These are phyloP conservation scores for Cladorrhinum sp. DNA, from an alignment of 2,329 filamentous ascomycete genomes.

Conservation along the genomic window DNA sequence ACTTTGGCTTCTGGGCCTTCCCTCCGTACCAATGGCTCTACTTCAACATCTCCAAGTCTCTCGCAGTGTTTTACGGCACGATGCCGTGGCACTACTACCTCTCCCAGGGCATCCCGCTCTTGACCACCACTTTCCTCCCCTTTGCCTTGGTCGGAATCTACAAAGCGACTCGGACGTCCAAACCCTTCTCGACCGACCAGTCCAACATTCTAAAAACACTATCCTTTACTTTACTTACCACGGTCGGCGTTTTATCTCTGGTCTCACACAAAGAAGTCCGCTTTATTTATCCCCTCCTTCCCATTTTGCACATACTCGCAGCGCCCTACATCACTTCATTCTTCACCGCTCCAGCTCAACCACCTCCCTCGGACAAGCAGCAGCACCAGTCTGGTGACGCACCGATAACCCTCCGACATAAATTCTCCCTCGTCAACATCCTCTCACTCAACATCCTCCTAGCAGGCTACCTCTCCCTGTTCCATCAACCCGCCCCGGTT, in stretches of 20 bases:
- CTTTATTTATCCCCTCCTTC: constrained; percentile 91
- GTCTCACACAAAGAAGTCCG: constrained; percentile 96
- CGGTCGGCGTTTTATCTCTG: constrained; percentile 63
- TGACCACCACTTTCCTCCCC: constrained; percentile 79
- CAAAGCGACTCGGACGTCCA: constrained; percentile 39
- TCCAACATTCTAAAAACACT: constrained; percentile 52
- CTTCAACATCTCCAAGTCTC: constrained; percentile 83
- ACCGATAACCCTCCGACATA: constrained; percentile 44
- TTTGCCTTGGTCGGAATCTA: constrained; percentile 68
- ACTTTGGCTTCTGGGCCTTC: constrained; percentile 84
- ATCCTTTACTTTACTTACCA: constrained; percentile 56
- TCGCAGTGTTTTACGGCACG: constrained; percentile 88
- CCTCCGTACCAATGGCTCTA: constrained; percentile 83
- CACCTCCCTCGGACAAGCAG: constrained; percentile 27
- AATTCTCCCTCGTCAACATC: constrained; percentile 53
- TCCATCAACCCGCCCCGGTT: constrained; percentile 79
- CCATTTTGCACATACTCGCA: constrained; percentile 77
- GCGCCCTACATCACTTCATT: constrained; percentile 65
- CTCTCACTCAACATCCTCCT: constrained; percentile 67
- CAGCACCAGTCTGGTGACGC: constrained; percentile 29
- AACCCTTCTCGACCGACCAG: constrained; percentile 35
- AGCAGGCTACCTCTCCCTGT: constrained; percentile 67
- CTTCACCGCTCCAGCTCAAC: constrained; percentile 48
- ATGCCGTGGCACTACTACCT: constrained; percentile 94
- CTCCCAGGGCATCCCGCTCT: constrained; percentile 81